A percentile compares a stretch with the other conserved stretches of the same genome.
phyloP scores from a whole-genome alignment of 129 eudicot genomes.

The Mikania micrantha region DNA sequence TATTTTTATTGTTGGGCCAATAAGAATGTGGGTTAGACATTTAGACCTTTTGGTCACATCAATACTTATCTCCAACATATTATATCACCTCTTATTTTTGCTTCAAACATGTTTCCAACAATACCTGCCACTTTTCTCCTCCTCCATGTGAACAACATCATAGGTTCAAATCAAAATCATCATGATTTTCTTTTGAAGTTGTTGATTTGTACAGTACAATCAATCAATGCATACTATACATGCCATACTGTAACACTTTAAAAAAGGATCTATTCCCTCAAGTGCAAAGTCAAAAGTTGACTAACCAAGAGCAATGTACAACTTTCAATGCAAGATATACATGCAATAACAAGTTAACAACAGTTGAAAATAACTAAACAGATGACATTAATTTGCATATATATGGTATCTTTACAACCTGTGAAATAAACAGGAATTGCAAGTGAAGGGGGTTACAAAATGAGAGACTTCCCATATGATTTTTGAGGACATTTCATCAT shows the following conservation, averaged over 20 bases:
- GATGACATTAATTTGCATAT: conserved; percentile 33
- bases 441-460: conserved; percentile 43
- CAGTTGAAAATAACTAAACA: conserved; percentile 12
- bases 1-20: not conserved
- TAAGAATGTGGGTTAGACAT: conserved; percentile 8
- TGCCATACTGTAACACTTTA: not conserved
- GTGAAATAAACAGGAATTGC: conserved; percentile 35
- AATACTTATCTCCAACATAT: conserved; percentile 22
- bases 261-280: not conserved
- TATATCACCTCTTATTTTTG: conserved; percentile 8
- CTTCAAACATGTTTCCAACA: conserved; percentile 31
- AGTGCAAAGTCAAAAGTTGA: not conserved
- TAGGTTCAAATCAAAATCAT: conserved; percentile 1
- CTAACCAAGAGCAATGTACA: not conserved
- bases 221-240: not conserved
- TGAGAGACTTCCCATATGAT: conserved; percentile 25
- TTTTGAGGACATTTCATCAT: conserved; percentile 36
- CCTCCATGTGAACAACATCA: conserved; percentile 13
- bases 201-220: not conserved
- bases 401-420: conserved; percentile 51
- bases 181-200: not conserved
- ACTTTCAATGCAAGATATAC: not conserved
- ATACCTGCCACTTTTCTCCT: conserved; percentile 6
- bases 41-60: conserved; percentile 23
- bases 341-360: not conserved